Percentiles rank a stretch among this genome's conserved stretches.
These are phyloP conservation scores for Diaporthe vaccinii DNA, from an alignment of 2,329 filamentous ascomycete species.

Conservation along the genomic window DNA sequence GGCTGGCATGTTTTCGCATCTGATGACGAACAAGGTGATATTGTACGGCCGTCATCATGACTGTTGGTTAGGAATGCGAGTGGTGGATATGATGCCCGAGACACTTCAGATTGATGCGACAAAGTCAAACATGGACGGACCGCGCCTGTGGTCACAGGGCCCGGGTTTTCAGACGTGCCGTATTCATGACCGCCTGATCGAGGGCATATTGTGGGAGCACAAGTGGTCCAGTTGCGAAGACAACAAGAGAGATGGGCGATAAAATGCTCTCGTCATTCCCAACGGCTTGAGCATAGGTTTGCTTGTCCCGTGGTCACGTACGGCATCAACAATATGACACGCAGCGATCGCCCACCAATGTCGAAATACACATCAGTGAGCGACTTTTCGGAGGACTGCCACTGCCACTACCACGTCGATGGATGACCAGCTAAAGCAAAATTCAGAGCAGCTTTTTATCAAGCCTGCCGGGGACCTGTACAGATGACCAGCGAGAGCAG, in stretches of 20 bases:
- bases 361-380: background rate
- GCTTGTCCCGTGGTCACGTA: conserved; percentile 7
- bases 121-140: conserved; percentile 19
- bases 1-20: conserved; percentile 36
- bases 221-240: conserved; percentile 30
- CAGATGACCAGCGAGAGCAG: conserved; percentile 11
- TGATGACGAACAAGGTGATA: conserved; percentile 48
- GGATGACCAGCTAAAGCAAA: background rate
- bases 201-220: conserved; percentile 13
- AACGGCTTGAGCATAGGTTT: background rate
- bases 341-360: background rate
- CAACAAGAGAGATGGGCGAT: conserved; percentile 46
- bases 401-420: background rate
- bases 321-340: conserved; percentile 10
- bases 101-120: conserved; percentile 19
- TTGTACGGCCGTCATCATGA: conserved; percentile 49
- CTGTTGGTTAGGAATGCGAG: conserved; percentile 32
- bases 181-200: conserved; percentile 8
- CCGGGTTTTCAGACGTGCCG: background rate
- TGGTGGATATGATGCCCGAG: conserved; percentile 15
- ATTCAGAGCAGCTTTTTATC: background rate
- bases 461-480: conserved; percentile 1
- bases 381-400: background rate
- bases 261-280: conserved; percentile 38
- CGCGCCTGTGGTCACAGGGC: conserved; percentile 16